Evolutionary conservation across 331 rosid species (phyloP).

Genomic region (Rhamnella rubrinervis): DNA sequence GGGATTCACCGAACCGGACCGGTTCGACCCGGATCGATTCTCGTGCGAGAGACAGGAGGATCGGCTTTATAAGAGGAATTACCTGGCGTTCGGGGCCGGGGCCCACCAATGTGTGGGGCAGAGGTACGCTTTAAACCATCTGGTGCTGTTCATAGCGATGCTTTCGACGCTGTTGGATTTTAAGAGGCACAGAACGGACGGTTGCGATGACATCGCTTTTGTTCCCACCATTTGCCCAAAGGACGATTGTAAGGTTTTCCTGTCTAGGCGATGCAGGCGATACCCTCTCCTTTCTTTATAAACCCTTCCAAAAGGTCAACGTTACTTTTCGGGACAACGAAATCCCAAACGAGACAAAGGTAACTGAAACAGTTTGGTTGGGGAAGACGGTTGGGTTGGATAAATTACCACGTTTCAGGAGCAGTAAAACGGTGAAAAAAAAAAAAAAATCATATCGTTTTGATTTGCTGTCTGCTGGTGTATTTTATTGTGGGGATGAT

Average conservation of each 20-base stretch:
- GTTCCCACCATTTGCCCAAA: conserved; percentile 83
- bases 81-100: conserved; percentile 86
- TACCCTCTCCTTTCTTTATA: conserved; percentile 36
- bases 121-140: conserved; percentile 79
- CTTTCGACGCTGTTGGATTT: conserved; percentile 70
- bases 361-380: not conserved
- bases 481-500: not conserved
- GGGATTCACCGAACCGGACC: conserved; percentile 70
- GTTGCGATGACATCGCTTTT: conserved; percentile 73
- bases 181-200: conserved; percentile 66
- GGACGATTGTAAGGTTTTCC: conserved; percentile 72
- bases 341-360: not conserved
- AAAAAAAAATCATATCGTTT: no score
- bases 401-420: not conserved
- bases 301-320: not conserved
- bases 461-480: not conserved
- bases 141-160: conserved; percentile 82
- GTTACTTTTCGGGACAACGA: not conserved
- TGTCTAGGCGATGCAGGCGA: conserved; percentile 49
- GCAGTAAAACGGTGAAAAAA: conserved; percentile 12
- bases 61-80: conserved; percentile 58
- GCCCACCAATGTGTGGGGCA: conserved; percentile 93
- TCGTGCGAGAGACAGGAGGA: conserved; percentile 74
- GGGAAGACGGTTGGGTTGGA: no score
- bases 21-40: conserved; percentile 86